Conservation (phyloP, 176 grass and related monocot genomes). For the Otatea glauca region DNA sequence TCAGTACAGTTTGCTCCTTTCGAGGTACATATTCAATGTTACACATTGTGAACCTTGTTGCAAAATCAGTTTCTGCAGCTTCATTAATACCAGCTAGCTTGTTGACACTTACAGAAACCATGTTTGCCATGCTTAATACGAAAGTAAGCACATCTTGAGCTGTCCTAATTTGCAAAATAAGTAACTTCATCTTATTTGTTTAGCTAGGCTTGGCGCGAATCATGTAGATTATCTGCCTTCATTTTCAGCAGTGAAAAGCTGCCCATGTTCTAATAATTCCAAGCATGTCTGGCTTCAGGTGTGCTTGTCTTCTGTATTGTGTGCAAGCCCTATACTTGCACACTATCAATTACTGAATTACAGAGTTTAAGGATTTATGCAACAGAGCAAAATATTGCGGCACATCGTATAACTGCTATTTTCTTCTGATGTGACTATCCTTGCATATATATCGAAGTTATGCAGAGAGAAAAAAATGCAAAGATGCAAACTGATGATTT, state of each 20-base stretch:
- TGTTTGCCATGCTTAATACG: constrained; percentile 34
- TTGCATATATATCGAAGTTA: constrained; percentile 6
- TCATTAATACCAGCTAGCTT: constrained; percentile 32
- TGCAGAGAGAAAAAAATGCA: neutral
- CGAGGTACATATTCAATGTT: constrained; percentile 30
- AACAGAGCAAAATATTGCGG: too few species aligned
- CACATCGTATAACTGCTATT: neutral
- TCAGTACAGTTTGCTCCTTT: too few species aligned
- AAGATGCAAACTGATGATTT: neutral
- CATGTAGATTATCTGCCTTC: neutral
- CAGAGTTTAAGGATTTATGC: neutral
- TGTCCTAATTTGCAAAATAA: neutral
- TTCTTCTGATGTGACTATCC: neutral
- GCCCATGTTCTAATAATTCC: constrained; percentile 17
- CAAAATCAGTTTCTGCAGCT: neutral
- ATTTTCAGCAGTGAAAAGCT: neutral
- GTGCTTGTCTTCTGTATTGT: neutral
- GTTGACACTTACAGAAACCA: constrained; percentile 16
- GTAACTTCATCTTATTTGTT: too few species aligned
- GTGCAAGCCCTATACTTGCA: neutral
- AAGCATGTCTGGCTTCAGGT: neutral
- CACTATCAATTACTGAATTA: neutral
- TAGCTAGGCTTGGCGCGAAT: too few species aligned
- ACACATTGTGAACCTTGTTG: neutral
- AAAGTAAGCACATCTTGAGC: constrained; percentile 28